phyloP scores from a whole-genome alignment of 2,329 filamentous ascomycete species.

The Fusarium sterilihyphosum region DNA sequence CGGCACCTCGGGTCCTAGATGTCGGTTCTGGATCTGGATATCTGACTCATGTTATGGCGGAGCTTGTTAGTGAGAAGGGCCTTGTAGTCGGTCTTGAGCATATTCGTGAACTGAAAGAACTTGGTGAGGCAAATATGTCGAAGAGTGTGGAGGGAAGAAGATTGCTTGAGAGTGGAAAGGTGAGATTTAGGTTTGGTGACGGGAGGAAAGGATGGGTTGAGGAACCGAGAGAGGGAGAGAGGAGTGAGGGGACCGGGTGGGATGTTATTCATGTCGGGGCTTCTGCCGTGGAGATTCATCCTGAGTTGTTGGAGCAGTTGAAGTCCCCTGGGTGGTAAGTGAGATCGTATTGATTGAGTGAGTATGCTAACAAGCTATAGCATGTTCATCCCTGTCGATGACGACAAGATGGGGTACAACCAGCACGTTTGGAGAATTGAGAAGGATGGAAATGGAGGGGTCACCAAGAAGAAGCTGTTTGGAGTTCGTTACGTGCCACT shows the following conservation, averaged over 20 bases:
- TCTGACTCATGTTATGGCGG: conserved; percentile 86
- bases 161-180: conserved; percentile 71
- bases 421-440: conserved; percentile 81
- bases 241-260: conserved; percentile 68
- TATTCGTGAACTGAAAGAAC: conserved; percentile 69
- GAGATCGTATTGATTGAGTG: no score
- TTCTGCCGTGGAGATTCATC: conserved; percentile 78
- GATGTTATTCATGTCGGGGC: conserved; percentile 97
- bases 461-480: conserved; percentile 71
- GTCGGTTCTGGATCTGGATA: conserved; percentile 84
- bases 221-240: conserved; percentile 53
- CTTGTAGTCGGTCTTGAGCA: conserved; percentile 80
- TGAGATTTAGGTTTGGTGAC: conserved; percentile 80
- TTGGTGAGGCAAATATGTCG: conserved; percentile 72
- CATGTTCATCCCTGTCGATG: conserved; percentile 81
- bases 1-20: conserved; percentile 70
- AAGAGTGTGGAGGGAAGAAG: conserved; percentile 67
- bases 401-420: conserved; percentile 53
- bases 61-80: conserved; percentile 68
- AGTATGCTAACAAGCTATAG: conserved; percentile 48
- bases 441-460: conserved; percentile 72
- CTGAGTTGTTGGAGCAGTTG: conserved; percentile 79
- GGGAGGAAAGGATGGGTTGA: conserved; percentile 72
- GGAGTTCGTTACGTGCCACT: conserved; percentile 82
- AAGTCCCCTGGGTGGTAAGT: conserved; percentile 74